These are phyloP conservation scores for Suillus subalutaceus DNA, from an alignment of 768 basidiomycete genomes.

Conservation along the genomic window DNA sequence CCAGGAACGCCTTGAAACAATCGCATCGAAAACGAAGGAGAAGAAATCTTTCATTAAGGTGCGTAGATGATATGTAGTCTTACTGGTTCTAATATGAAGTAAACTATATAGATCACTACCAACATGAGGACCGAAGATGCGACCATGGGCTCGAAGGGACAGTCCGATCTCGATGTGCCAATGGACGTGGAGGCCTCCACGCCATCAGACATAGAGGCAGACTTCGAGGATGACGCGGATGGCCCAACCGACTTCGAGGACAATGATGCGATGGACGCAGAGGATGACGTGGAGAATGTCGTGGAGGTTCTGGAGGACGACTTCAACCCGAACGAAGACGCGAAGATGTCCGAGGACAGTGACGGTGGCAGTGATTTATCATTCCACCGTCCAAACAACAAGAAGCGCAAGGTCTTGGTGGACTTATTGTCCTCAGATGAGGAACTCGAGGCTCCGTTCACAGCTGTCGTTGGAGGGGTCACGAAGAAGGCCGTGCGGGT, in stretches of 20 bases:
- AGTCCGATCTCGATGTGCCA: no score
- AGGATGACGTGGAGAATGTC: neutral
- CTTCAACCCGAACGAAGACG: no score
- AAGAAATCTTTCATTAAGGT: conserved; percentile 1
- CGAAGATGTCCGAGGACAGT: no score
- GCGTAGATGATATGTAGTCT: neutral
- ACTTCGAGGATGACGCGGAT: no score
- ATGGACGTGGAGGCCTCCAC: neutral
- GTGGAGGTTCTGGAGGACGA: neutral
- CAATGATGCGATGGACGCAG: neutral
- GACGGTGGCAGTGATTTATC: no score
- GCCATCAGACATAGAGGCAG: neutral
- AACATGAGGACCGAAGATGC: neutral
- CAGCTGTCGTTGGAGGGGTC: no score
- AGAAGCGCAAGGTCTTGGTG: no score
- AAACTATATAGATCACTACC: neutral
- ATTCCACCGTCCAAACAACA: no score
- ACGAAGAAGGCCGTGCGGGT: no score
- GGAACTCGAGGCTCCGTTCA: no score
- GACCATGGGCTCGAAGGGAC: neutral
- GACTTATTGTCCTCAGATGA: no score
- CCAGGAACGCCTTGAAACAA: neutral
- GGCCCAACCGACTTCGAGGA: no score
- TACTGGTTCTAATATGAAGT: neutral
- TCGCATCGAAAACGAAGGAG: neutral